phyloP scores from a whole-genome alignment of 768 basidiomycete genomes.

The Phanerodontia chrysosporium region DNA sequence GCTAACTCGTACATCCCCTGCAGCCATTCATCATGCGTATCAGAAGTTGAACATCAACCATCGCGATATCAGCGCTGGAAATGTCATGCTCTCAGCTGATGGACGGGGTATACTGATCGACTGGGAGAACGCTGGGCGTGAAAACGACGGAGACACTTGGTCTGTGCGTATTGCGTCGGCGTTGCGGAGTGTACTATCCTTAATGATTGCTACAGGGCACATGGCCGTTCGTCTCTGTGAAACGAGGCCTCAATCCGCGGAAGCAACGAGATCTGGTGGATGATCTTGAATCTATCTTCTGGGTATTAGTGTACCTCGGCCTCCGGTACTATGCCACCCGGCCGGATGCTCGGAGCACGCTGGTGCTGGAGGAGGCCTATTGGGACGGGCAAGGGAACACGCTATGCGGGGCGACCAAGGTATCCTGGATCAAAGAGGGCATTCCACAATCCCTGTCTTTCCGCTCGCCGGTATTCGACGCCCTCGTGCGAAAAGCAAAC shows the following conservation, averaged over 20 bases:
- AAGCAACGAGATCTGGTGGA: constrained; percentile 5
- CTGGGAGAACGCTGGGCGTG: constrained; percentile 8
- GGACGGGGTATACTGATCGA: constrained; percentile 8
- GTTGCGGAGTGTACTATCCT: background rate
- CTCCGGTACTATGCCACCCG: background rate
- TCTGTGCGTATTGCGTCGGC: background rate
- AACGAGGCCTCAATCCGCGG: background rate
- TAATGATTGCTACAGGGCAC: constrained; percentile 1
- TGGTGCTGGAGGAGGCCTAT: no score
- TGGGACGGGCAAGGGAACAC: no score
- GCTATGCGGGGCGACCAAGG: no score
- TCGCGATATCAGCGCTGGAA: constrained; percentile 8
- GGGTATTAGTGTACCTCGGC: background rate
- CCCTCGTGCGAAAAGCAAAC: no score
- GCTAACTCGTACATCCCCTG: background rate
- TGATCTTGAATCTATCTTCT: constrained; percentile 10
- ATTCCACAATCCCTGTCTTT: no score
- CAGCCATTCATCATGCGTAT: background rate
- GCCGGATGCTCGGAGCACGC: no score
- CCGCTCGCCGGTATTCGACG: no score
- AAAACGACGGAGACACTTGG: background rate
- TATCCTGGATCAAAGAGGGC: no score
- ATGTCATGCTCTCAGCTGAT: background rate
- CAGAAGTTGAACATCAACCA: background rate
- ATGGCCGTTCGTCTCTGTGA: constrained; percentile 10